These are phyloP conservation scores for Aspergillus sp. DNA, from an alignment of 2,329 filamentous ascomycete genomes.

Conservation along the genomic window DNA sequence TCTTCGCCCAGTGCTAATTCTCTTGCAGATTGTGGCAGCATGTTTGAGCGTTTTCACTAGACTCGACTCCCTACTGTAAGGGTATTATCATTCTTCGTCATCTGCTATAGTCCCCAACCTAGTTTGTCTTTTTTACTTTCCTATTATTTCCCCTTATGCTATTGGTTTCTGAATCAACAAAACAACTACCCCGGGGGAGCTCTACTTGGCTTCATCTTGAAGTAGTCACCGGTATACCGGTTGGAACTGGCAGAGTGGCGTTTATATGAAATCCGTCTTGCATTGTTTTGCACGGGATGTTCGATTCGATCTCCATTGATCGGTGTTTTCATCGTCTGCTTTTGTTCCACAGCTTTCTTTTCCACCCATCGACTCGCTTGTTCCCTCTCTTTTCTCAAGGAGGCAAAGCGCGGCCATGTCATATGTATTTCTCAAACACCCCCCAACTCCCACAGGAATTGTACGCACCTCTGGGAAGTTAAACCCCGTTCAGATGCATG, in stretches of 20 bases:
- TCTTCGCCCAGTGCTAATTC: slow-evolving; percentile 19
- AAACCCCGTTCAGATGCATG: background rate
- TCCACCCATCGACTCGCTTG: background rate
- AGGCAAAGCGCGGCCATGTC: background rate
- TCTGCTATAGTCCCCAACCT: slow-evolving; percentile 7
- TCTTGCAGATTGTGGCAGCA: slow-evolving; percentile 73
- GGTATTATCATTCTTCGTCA: slow-evolving; percentile 3
- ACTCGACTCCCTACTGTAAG: slow-evolving; percentile 87
- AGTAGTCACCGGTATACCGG: slow-evolving; percentile 32
- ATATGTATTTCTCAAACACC: slow-evolving; percentile 12
- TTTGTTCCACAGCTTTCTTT: slow-evolving; percentile 5
- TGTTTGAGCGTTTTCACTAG: slow-evolving; percentile 97
- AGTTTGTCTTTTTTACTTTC: slow-evolving; percentile 8
- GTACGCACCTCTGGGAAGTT: background rate
- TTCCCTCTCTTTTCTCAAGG: background rate
- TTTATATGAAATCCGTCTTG: slow-evolving; percentile 25
- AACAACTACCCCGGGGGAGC: slow-evolving; percentile 7
- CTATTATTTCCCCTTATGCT: slow-evolving; percentile 16
- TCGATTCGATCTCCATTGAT: slow-evolving; percentile 17
- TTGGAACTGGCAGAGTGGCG: slow-evolving; percentile 25
- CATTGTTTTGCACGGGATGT: slow-evolving; percentile 31
- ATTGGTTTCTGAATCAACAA: slow-evolving; percentile 17
- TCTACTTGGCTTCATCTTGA: slow-evolving; percentile 23
- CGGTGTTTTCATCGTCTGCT: slow-evolving; percentile 15
- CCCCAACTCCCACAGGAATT: background rate